Evolutionary conservation across 2,329 filamentous ascomycete species (phyloP).

Genomic region (Hymenoscyphus fraxineus): DNA sequence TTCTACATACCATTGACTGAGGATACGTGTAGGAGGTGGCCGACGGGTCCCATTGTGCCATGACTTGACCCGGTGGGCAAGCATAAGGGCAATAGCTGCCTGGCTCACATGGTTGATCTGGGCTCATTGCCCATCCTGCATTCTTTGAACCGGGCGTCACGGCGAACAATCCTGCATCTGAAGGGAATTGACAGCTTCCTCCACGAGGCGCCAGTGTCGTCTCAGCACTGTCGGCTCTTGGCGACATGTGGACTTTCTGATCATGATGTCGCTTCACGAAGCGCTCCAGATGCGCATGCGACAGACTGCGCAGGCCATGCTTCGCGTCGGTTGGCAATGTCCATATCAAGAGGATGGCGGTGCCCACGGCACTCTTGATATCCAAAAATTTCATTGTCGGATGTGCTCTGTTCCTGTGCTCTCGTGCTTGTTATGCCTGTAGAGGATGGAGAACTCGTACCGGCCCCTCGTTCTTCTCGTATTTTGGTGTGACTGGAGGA

Average conservation of each 20-base stretch:
- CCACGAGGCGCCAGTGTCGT: slow-evolving; percentile 28
- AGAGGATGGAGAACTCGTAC: background rate
- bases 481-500: background rate
- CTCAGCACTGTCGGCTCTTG: slow-evolving; percentile 22
- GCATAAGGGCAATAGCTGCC: slow-evolving; percentile 73
- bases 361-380: slow-evolving; percentile 47
- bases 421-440: background rate
- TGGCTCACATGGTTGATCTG: slow-evolving; percentile 64
- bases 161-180: slow-evolving; percentile 60
- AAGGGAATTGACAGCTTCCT: slow-evolving; percentile 60
- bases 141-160: slow-evolving; percentile 63
- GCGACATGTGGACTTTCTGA: slow-evolving; percentile 25
- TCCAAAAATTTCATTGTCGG: slow-evolving; percentile 52
- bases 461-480: background rate
- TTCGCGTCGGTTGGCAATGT: slow-evolving; percentile 33
- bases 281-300: slow-evolving; percentile 28
- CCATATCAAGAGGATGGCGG: slow-evolving; percentile 45
- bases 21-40: slow-evolving; percentile 65
- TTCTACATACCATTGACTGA: slow-evolving; percentile 62
- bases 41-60: slow-evolving; percentile 72
- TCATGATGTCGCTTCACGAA: slow-evolving; percentile 27
- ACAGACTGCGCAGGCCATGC: slow-evolving; percentile 20
- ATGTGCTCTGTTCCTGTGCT: background rate
- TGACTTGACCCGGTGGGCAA: slow-evolving; percentile 71
- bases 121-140: slow-evolving; percentile 76